A percentile compares a stretch with the other conserved stretches of the same genome.
These are phyloP conservation scores for Gnetum montanum DNA, from an alignment of 75 land plant species.

Conservation along the genomic window DNA sequence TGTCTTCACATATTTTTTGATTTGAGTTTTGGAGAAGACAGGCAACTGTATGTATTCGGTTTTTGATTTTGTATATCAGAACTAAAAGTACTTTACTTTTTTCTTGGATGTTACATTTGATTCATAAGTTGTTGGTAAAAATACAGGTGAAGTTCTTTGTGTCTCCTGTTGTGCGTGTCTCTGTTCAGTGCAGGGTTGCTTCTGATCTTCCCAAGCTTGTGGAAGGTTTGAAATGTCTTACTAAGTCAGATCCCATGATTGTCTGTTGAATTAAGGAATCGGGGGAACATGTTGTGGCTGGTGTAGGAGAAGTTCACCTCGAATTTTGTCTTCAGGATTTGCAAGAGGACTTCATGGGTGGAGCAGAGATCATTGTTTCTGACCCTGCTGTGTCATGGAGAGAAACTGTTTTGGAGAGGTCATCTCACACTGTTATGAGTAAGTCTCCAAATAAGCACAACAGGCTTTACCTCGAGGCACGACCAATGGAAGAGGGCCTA, in stretches of 20 bases:
- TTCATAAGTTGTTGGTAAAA: too few species aligned
- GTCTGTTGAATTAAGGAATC: constrained; percentile 61
- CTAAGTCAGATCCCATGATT: constrained; percentile 83
- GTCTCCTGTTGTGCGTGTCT: constrained; percentile 68
- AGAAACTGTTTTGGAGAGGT: constrained; percentile 66
- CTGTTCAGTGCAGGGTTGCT: constrained; percentile 69
- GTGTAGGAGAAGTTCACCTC: constrained; percentile 61
- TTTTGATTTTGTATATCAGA: too few species aligned
- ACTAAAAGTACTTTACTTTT: too few species aligned
- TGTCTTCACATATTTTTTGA: too few species aligned
- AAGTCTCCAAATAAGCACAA: constrained; percentile 76
- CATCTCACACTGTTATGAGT: constrained; percentile 55
- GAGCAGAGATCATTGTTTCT: constrained; percentile 55
- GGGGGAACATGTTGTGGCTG: constrained; percentile 69
- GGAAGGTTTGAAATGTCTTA: constrained; percentile 62
- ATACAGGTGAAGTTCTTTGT: constrained; percentile 78
- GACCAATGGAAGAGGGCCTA: constrained; percentile 62
- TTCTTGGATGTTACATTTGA: too few species aligned
- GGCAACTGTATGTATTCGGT: too few species aligned
- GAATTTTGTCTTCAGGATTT: constrained; percentile 57
- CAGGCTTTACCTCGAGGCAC: constrained; percentile 59
- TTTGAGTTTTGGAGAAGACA: too few species aligned
- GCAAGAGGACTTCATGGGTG: constrained; percentile 69
- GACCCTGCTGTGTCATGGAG: constrained; percentile 66
- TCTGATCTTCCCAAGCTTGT: constrained; percentile 67